phyloP scores from a whole-genome alignment of 257 asterid genomes.

The Plantago elongata region DNA sequence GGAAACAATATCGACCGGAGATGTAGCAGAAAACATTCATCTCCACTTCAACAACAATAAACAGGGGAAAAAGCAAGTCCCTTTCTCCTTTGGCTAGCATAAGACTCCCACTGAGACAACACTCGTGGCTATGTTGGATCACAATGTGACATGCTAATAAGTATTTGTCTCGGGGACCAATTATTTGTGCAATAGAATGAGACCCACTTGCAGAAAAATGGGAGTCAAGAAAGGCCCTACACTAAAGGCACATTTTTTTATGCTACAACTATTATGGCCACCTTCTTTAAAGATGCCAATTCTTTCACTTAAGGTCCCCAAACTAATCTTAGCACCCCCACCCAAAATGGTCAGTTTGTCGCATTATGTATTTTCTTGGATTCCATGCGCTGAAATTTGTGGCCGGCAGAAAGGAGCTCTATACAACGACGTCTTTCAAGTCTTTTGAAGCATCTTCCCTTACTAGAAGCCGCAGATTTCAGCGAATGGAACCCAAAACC shows the following conservation, averaged over 20 bases:
- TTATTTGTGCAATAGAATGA: conserved; percentile 18
- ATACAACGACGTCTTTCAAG: too few relatives aligned
- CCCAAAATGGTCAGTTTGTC: background rate
- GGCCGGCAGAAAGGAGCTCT: too few relatives aligned
- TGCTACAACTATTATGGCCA: conserved; percentile 23
- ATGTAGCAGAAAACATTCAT: conserved; percentile 23
- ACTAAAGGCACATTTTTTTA: conserved; percentile 16
- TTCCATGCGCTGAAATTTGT: too few relatives aligned
- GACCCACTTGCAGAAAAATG: conserved; percentile 39
- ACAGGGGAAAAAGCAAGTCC: conserved; percentile 26
- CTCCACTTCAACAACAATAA: conserved; percentile 27
- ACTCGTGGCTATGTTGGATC: conserved; percentile 46
- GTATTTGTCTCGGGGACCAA: conserved; percentile 35
- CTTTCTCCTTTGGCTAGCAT: conserved; percentile 47
- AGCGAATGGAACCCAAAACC: too few relatives aligned
- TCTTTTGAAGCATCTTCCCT: too few relatives aligned
- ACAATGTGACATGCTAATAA: conserved; percentile 34
- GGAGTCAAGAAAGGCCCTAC: conserved; percentile 40
- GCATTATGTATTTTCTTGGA: too few relatives aligned
- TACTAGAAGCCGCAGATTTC: too few relatives aligned
- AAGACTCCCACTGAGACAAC: conserved; percentile 52
- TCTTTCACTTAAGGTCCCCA: conserved; percentile 19
- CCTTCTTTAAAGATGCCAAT: conserved; percentile 23
- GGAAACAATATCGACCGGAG: conserved; percentile 21
- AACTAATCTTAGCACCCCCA: background rate